Conservation (phyloP, 305 asterid species). For the Fraxinus floribunda region DNA sequence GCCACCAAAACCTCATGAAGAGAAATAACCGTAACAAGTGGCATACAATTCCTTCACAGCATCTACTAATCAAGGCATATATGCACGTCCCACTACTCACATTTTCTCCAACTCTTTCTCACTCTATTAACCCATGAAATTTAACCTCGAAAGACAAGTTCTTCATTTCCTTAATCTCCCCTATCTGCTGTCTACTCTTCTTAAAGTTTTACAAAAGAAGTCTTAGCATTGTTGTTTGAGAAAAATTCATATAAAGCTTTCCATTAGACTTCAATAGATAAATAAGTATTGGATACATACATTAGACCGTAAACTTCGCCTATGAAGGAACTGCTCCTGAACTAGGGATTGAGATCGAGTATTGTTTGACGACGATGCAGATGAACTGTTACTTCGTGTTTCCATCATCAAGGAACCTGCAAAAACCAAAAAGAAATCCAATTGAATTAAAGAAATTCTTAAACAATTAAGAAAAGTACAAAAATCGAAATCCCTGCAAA, state of each 20-base stretch:
- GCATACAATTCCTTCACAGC: neutral
- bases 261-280: neutral
- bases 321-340: neutral
- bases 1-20: neutral
- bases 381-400: neutral
- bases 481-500: neutral
- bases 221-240: neutral
- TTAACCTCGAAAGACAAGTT: neutral
- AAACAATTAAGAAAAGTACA: neutral
- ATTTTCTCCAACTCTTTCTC: neutral
- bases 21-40: neutral
- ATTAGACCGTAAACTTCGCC: neutral
- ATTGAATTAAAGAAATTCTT: neutral
- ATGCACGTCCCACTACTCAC: neutral
- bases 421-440: neutral
- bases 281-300: neutral
- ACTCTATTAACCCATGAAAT: neutral
- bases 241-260: neutral
- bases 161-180: neutral
- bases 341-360: neutral
- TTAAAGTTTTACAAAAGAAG: neutral
- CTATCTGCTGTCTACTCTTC: neutral
- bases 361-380: neutral
- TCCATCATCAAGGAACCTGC: neutral
- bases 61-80: neutral